phyloP scores from a whole-genome alignment of 1,139 yeast genomes.

The Saccharomyces hybrid region DNA sequence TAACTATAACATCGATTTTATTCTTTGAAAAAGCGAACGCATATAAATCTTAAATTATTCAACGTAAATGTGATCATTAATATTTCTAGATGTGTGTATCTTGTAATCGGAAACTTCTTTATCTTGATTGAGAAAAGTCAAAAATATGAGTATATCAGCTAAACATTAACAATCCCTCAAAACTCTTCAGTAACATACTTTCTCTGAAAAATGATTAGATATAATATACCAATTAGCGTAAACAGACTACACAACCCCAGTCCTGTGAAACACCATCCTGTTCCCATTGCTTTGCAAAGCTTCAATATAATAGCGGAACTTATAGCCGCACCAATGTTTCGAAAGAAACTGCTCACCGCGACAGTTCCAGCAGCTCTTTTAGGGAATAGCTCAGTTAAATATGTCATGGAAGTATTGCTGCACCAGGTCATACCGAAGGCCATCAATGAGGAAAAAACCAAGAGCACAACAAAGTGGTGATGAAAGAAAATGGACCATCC shows the following conservation, averaged over 20 bases:
- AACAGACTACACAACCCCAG: constrained; percentile 40
- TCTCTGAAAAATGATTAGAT: constrained; percentile 17
- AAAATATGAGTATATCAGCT: not conserved
- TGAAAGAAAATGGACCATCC: constrained; percentile 47
- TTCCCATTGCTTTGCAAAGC: constrained; percentile 41
- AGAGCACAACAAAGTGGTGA: constrained; percentile 39
- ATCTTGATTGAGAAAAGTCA: no score
- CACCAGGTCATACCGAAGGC: constrained; percentile 58
- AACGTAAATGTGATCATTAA: no score
- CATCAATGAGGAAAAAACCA: constrained; percentile 40
- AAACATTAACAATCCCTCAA: not conserved
- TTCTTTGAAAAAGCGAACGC: not conserved
- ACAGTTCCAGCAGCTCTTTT: constrained; percentile 50
- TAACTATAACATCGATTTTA: constrained; percentile 2
- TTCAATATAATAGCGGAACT: constrained; percentile 43
- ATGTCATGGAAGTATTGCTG: constrained; percentile 50
- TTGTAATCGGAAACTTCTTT: no score
- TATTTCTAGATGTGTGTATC: not conserved
- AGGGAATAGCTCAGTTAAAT: constrained; percentile 46
- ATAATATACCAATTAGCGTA: constrained; percentile 19
- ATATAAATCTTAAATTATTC: not conserved
- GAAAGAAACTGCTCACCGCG: constrained; percentile 48
- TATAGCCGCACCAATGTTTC: constrained; percentile 51
- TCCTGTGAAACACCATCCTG: constrained; percentile 56
- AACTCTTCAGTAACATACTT: not conserved